A percentile compares a stretch with the other conserved stretches of the same genome.
Evolutionary conservation across 768 basidiomycete genomes (phyloP).

Genomic region (Termitomyces bulborhizus): DNA sequence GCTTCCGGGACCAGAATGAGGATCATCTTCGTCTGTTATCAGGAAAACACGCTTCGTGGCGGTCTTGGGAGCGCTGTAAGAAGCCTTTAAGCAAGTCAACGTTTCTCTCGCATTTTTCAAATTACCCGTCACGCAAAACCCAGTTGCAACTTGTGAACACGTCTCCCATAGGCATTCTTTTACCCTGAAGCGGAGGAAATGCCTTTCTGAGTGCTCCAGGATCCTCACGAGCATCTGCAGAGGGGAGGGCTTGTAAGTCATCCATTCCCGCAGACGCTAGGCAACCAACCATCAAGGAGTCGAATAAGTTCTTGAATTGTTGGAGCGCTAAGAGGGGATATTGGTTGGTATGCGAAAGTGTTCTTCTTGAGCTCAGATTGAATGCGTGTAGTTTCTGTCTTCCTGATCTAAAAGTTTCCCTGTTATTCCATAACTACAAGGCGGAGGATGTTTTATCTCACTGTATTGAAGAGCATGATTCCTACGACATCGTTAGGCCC

Average conservation of each 20-base stretch:
- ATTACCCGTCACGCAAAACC: constrained; percentile 81
- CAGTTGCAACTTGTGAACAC: constrained; percentile 89
- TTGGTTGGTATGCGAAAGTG: constrained; percentile 68
- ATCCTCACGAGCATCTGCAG: constrained; percentile 60
- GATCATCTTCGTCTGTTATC: constrained; percentile 87
- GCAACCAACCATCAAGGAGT: constrained; percentile 63
- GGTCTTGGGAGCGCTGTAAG: constrained; percentile 68
- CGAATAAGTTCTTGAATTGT: constrained; percentile 76
- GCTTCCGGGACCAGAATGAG: constrained; percentile 50
- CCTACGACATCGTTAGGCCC: constrained; percentile 89
- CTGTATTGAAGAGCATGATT: constrained; percentile 89
- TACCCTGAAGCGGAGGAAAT: constrained; percentile 60
- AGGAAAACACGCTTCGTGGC: constrained; percentile 91
- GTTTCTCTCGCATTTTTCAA: not conserved
- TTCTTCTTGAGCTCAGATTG: constrained; percentile 63
- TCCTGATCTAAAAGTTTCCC: constrained; percentile 30
- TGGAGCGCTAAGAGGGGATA: constrained; percentile 72
- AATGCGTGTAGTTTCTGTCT: constrained; percentile 21
- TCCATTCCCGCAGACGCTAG: not conserved
- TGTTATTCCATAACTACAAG: constrained; percentile 3
- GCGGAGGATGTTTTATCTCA: constrained; percentile 30
- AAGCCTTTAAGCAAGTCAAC: not conserved
- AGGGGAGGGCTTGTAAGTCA: not conserved
- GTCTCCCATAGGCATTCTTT: constrained; percentile 74
- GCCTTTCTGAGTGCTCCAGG: constrained; percentile 44